These are phyloP conservation scores for Emmonsiellopsis sp. DNA, from an alignment of 2,329 filamentous ascomycete species.

Conservation along the genomic window DNA sequence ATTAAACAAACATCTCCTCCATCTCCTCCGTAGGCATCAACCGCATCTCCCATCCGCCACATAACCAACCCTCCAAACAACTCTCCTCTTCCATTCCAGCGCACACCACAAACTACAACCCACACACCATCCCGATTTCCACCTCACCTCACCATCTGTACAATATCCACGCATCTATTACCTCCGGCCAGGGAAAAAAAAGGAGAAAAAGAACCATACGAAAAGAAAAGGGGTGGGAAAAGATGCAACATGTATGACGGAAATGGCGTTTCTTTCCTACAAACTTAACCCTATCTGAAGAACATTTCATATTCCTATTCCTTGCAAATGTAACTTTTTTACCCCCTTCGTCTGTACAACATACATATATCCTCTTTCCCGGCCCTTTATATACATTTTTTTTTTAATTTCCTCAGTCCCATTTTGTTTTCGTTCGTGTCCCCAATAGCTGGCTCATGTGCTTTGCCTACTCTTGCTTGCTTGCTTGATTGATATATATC, in stretches of 20 bases:
- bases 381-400: not conserved
- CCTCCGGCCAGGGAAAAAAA: not conserved
- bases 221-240: not conserved
- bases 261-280: not conserved
- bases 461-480: no score
- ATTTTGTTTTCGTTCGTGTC: constrained; percentile 11
- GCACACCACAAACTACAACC: not conserved
- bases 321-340: not conserved
- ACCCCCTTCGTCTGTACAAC: not conserved
- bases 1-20: not conserved
- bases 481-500: no score
- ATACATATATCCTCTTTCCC: not conserved
- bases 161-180: constrained; percentile 1
- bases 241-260: not conserved
- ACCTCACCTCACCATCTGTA: not conserved
- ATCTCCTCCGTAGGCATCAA: not conserved
- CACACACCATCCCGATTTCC: not conserved
- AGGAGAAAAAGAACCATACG: not conserved
- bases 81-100: not conserved
- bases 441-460: no score
- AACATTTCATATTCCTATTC: constrained; percentile 2
- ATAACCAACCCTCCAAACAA: not conserved
- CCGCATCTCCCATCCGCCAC: not conserved
- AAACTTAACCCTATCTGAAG: not conserved
- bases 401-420: constrained; percentile 14